A percentile compares a stretch with the other conserved stretches of the same genome.
These are phyloP conservation scores for Geotrichum siamense DNA, from an alignment of 1,139 yeast genomes.

Conservation along the genomic window DNA sequence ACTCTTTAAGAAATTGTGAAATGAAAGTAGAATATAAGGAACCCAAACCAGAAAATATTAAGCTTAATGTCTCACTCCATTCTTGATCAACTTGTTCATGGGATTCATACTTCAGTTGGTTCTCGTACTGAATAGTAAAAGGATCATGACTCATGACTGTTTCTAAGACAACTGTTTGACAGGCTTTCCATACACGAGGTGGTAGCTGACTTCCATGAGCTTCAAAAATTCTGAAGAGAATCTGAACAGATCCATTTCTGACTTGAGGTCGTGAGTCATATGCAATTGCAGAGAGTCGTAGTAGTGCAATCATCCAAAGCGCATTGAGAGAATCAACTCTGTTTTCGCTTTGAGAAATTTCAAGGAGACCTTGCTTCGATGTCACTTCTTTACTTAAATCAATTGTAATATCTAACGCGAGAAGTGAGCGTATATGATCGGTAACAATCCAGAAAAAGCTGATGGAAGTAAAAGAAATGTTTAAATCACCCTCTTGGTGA, in stretches of 20 bases:
- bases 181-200: slow-evolving; percentile 34
- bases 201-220: slow-evolving; percentile 59
- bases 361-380: slow-evolving; percentile 9
- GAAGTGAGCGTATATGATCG: slow-evolving; percentile 50
- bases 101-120: slow-evolving; percentile 33
- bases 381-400: slow-evolving; percentile 14
- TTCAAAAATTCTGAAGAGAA: slow-evolving; percentile 76
- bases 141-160: slow-evolving; percentile 31
- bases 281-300: slow-evolving; percentile 55
- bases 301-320: slow-evolving; percentile 60
- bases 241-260: slow-evolving; percentile 81
- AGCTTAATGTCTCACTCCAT: slow-evolving; percentile 50
- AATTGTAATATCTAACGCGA: neutral
- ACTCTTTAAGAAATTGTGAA: slow-evolving; percentile 30
- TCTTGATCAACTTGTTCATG: slow-evolving; percentile 33
- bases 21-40: slow-evolving; percentile 45
- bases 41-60: slow-evolving; percentile 54
- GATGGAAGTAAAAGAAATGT: slow-evolving; percentile 82
- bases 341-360: slow-evolving; percentile 9
- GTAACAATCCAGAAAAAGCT: slow-evolving; percentile 89
- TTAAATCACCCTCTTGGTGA: slow-evolving; percentile 61
- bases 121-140: slow-evolving; percentile 11
- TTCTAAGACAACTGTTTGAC: slow-evolving; percentile 35
- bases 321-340: slow-evolving; percentile 24
- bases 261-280: slow-evolving; percentile 68